These are phyloP conservation scores for Didymella segeticola DNA, from an alignment of 2,329 filamentous ascomycete genomes.

Conservation along the genomic window DNA sequence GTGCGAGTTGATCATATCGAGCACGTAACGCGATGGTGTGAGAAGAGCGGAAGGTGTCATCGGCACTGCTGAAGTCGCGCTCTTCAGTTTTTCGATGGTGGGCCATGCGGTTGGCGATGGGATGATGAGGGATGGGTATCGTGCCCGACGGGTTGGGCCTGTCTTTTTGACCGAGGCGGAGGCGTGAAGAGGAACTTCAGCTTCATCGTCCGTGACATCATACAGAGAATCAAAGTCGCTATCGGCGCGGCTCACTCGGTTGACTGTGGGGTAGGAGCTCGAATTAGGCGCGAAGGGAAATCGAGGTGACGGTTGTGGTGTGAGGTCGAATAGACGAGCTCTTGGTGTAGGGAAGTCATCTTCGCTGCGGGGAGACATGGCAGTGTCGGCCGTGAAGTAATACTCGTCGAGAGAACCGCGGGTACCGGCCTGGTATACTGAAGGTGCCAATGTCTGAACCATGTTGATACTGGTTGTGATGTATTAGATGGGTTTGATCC, in stretches of 20 bases:
- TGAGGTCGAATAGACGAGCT: slow-evolving; percentile 65
- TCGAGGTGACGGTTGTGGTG: slow-evolving; percentile 55
- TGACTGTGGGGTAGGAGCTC: slow-evolving; percentile 59
- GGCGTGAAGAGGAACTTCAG: slow-evolving; percentile 59
- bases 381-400: slow-evolving; percentile 49
- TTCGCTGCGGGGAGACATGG: slow-evolving; percentile 53
- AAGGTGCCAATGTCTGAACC: slow-evolving; percentile 55
- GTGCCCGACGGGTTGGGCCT: slow-evolving; percentile 50
- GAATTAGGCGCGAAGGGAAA: slow-evolving; percentile 57
- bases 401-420: slow-evolving; percentile 68
- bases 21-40: slow-evolving; percentile 75
- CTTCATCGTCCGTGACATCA: slow-evolving; percentile 81
- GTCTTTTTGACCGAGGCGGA: slow-evolving; percentile 59
- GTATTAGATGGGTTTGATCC: slow-evolving; percentile 31
- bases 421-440: slow-evolving; percentile 55
- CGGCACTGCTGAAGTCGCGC: slow-evolving; percentile 62
- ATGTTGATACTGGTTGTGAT: slow-evolving; percentile 50
- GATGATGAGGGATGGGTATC: slow-evolving; percentile 66
- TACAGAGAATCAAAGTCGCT: slow-evolving; percentile 88
- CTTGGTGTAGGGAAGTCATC: slow-evolving; percentile 75
- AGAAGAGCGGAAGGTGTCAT: slow-evolving; percentile 61
- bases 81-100: slow-evolving; percentile 62
- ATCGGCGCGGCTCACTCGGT: slow-evolving; percentile 70
- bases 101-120: slow-evolving; percentile 65
- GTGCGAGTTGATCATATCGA: slow-evolving; percentile 70